Base-by-base conservation (phyloP, 495 filamentous ascomycete species). In the Recurvomyces mirabilis region DNA sequence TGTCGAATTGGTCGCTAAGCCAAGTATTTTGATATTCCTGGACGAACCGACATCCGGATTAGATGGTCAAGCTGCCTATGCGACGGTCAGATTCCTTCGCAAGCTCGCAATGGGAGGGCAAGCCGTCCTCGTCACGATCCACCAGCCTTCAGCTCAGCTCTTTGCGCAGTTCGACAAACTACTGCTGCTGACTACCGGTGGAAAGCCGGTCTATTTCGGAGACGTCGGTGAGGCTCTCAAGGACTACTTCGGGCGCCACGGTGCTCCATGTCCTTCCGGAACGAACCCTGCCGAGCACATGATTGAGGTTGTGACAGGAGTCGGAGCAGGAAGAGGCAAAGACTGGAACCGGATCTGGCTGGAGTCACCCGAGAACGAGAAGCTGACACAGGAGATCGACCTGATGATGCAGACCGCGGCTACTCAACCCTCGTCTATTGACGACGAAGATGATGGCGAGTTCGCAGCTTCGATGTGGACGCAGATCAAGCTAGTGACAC, bases 281-380 rank as follows among this genome's bases (percentile, higher is more conserved):
- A 81, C 83, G n/a, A 94, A 82, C 64, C 86, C 86, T 22, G 88
- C 88, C 18, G 88, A 95, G 63, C 93, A 83, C 82, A 94, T 95
- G 84, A 70, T 95, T 28, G 86, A 93, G 56, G 79, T 85, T 38
- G 91, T 88, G 55, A 87, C 86, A 49, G 85, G 84, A n/a, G n/a
- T n/a, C 21, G 85, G 85, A 1, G 86, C 85, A n/a, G 84, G 84
- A 20, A 78, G 72, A 80, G 40, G 84, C 78, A 72, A 80, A 39
- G 84, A 95, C 60, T 95, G 87, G 87, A 73, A 76, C 54, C 60
- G 78, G 39, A 68, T 79, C 10, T 95, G 87, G 87, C 76, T 77
- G 24, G 71, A 82, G 3, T 82, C 77, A 51, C 65, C 74, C 21
- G 88, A 94, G 63, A 77, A 78, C 54, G 55, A 63, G 23, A 70